Conservation (phyloP, 2,329 filamentous ascomycete species). For the Fusarium lyarnte region DNA sequence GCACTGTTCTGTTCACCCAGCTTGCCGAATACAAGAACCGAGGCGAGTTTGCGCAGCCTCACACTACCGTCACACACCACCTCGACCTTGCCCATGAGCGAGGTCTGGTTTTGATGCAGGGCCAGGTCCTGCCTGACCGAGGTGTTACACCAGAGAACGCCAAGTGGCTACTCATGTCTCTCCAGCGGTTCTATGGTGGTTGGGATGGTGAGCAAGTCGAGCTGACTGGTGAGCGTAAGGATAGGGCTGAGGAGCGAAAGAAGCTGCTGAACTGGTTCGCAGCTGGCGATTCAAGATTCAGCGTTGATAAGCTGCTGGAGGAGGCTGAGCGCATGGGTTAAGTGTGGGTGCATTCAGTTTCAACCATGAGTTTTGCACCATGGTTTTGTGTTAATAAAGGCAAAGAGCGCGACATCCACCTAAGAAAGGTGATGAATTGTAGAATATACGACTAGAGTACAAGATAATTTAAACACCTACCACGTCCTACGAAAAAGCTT, state of each 20-base stretch:
- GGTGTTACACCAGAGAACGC: slow-evolving; percentile 84
- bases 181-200: slow-evolving; percentile 92
- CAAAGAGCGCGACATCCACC: neutral
- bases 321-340: slow-evolving; percentile 84
- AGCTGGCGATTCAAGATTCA: slow-evolving; percentile 80
- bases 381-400: neutral
- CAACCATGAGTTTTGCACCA: neutral
- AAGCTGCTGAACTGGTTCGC: slow-evolving; percentile 84
- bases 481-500: neutral
- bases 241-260: slow-evolving; percentile 70
- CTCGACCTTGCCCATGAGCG: slow-evolving; percentile 78
- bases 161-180: slow-evolving; percentile 89
- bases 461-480: slow-evolving; percentile 2
- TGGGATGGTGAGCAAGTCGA: slow-evolving; percentile 59
- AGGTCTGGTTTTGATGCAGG: slow-evolving; percentile 86
- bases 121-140: slow-evolving; percentile 77
- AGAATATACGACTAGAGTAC: slow-evolving; percentile 21
- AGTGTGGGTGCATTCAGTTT: neutral
- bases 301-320: slow-evolving; percentile 83
- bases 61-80: slow-evolving; percentile 95
- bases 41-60: slow-evolving; percentile 88
- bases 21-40: slow-evolving; percentile 92
- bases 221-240: slow-evolving; percentile 54
- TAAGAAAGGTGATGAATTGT: slow-evolving; percentile 14
- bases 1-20: slow-evolving; percentile 90